A percentile compares a stretch with the other conserved stretches of the same genome.
These are phyloP conservation scores for Backusella psychrophila DNA, from an alignment of 192 early-diverging fungal species.

Conservation along the genomic window DNA sequence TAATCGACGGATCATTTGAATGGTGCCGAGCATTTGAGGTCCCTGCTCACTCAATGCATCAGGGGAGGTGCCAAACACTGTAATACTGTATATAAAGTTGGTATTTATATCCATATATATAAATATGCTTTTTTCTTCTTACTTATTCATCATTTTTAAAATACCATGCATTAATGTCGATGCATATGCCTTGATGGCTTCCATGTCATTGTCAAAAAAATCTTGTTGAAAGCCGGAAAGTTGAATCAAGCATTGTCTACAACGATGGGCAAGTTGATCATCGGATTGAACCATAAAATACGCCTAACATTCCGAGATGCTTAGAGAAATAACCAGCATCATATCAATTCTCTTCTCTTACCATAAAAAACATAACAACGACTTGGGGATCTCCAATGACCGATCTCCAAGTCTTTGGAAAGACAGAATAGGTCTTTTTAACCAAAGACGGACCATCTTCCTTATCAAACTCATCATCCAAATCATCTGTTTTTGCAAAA, in stretches of 20 bases:
- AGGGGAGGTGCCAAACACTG: constrained; percentile 21
- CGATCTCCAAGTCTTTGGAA: constrained; percentile 52
- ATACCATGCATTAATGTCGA: constrained; percentile 53
- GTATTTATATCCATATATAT: neutral
- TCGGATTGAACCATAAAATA: constrained; percentile 46
- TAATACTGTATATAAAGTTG: constrained; percentile 15
- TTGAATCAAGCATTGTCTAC: constrained; percentile 60
- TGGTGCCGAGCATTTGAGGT: constrained; percentile 42
- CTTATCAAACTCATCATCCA: constrained; percentile 25
- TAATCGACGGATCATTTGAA: constrained; percentile 56
- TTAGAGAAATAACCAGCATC: too few relatives aligned
- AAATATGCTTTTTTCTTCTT: constrained; percentile 7
- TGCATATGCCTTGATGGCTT: constrained; percentile 49
- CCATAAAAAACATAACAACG: constrained; percentile 62
- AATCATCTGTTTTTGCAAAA: constrained; percentile 4
- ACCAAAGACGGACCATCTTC: constrained; percentile 24
- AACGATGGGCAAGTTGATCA: constrained; percentile 46
- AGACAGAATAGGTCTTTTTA: constrained; percentile 23
- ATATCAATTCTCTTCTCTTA: constrained; percentile 20
- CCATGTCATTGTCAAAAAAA: constrained; percentile 46
- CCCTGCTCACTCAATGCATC: constrained; percentile 36
- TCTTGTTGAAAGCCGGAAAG: constrained; percentile 58
- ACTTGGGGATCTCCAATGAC: constrained; percentile 57
- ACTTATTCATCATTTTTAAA: constrained; percentile 54
- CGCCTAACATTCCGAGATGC: constrained; percentile 22